Base-by-base conservation (phyloP, 2,329 filamentous ascomycete genomes). In the Metarhizium humberi region DNA sequence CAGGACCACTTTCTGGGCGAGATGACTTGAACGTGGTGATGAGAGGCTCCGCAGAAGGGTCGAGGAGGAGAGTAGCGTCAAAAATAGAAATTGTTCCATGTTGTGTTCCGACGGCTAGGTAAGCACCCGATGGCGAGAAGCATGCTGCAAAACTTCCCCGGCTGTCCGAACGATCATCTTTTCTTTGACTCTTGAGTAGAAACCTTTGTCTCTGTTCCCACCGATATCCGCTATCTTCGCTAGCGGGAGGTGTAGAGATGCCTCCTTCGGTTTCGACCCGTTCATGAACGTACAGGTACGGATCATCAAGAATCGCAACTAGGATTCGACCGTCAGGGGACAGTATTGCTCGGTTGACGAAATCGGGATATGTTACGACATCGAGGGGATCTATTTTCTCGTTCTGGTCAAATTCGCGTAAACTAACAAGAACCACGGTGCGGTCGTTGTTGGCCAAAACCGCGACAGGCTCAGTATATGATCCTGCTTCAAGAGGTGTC, bases 321-420 rank as follows among this genome's bases (percentile, higher is more conserved):
- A 97, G 77, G 11, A 92, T 73, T 20, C 79, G 81, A 1, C 92
- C 92, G 67, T 96, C 88, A 0, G 92, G 94, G 6, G 92, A 96
- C 53, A 99, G 86, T n/a, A 92, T 83, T 38, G 92, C 90, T 65
- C 95, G 90, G 64, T 99, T 99, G 74, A 97, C 92, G 60, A 85
- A 88, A 66, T 92, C 88, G 5, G 88, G 86, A 60, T 95, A 86
- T 4, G 81, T 78, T 53, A 96, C 74, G 47, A 85, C 79, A 54
- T 88, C 84, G 25, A 95, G 72, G 40, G 87, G 77, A 57, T 87
- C 77, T 14, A 70, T 69, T 50, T 69, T 69, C 16, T 73, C 69
- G 48, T 67, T 67, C 38, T 63, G 63, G 4, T 73, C 70, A 52
- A 84, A 81, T 53, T 86, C 81, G 32, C 81, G 76, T 20, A 97